Evolutionary conservation across 192 early-diverging fungal genomes (phyloP), one percentile per base, ranked within the genome.

Genomic region (Gamsiella multidivaricata): DNA sequence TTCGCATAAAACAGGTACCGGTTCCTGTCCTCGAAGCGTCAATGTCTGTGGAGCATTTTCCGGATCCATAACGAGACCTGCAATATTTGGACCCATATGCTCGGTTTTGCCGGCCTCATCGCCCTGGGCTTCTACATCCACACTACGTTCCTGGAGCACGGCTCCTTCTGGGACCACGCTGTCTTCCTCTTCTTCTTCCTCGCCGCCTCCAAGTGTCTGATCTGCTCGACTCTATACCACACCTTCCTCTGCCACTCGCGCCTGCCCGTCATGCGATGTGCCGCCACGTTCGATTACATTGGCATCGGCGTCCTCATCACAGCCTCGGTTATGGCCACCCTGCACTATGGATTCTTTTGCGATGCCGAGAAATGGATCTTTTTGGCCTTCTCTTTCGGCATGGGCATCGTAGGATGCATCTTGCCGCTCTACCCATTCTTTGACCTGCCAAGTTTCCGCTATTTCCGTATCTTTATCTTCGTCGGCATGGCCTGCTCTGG

Each of bases 11-110:
- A 39, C 46, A 78, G 87, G 4, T 87, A 89, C 49, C 88, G 88
- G 1, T 88, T 88, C 54, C 68, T 81, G 22, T 79, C 83, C 20
- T 82, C 76, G 45, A 84, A 81, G 23, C 54, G 80, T 41, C 73
- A 81, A 20, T 90, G 88, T 43, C 66, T 88, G 11, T 61, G 74
- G 70, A 85, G 85, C 9, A 88, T 91, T 49, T 90, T 91, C 66
- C 80, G 71, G 57, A 57, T 90, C 36, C 90, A 91, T 54, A 91
- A 91, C 51, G 90, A 91, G 65, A 88, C 90, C 0, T 86, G 88
- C 52, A 91, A 91, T 54, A 91, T 91, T 52, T 91, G 83, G 76
- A 88, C 89, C 10, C 89, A 91, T 66, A 76, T 91, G 28, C 36
- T 89, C 28, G 89, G 86, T 2, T 82, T 87, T 23, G 18, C 87